Evolutionary conservation across 202 grass and related monocot genomes (phyloP).

Genomic region (Miscanthus sacchariflorus): DNA sequence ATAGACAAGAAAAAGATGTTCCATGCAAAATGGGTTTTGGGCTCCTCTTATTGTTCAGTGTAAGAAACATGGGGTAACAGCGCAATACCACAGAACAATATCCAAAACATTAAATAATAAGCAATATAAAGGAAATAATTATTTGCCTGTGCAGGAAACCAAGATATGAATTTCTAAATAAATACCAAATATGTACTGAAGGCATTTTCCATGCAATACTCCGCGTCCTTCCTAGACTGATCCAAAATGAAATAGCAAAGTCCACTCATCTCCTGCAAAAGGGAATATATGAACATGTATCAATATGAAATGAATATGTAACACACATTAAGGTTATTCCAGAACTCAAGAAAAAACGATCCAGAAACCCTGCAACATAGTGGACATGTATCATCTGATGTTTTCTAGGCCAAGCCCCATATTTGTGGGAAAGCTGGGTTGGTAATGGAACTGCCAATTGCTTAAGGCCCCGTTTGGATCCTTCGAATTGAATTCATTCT

Average conservation of each 20-base stretch:
- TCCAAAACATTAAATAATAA: constrained; percentile 11
- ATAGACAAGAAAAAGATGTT: not conserved
- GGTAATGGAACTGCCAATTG: constrained; percentile 6
- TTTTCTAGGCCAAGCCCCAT: not conserved
- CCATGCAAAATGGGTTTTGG: constrained; percentile 7
- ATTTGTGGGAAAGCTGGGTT: not conserved
- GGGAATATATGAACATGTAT: constrained; percentile 9
- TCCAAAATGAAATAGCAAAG: constrained; percentile 99
- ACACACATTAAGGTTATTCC: constrained; percentile 19
- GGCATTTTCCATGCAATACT: constrained; percentile 98
- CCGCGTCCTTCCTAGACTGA: constrained; percentile 96
- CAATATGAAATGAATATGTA: constrained; percentile 30
- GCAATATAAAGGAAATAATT: constrained; percentile 13
- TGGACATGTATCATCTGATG: constrained; percentile 25
- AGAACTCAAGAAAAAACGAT: constrained; percentile 28
- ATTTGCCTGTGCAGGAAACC: constrained; percentile 35
- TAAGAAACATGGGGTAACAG: constrained; percentile 20
- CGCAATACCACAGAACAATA: constrained; percentile 27
- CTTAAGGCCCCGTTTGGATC: not conserved
- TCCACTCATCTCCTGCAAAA: constrained; percentile 92
- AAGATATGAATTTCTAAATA: constrained; percentile 31
- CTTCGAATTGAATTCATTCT: too few relatives aligned
- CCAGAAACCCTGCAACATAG: constrained; percentile 20
- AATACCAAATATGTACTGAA: constrained; percentile 94
- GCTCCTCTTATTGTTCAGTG: not conserved